Conservation (phyloP, 2,329 filamentous ascomycete genomes). For the Fusarium hostae region DNA sequence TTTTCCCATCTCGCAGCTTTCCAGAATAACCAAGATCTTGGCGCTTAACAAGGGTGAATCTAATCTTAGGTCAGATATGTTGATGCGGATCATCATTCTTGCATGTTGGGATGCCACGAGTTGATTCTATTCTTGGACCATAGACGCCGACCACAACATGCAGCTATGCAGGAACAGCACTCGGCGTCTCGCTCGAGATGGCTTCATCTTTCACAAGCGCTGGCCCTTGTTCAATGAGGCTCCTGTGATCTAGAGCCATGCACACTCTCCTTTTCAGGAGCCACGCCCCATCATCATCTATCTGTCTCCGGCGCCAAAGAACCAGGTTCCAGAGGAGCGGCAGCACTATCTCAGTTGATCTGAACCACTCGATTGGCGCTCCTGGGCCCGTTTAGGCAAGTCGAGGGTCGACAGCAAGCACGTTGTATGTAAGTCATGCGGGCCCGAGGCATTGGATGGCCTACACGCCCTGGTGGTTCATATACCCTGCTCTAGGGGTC, state of each 20-base stretch:
- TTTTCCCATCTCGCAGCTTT: constrained; percentile 25
- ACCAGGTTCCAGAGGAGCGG: constrained; percentile 21
- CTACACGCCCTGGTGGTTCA: constrained; percentile 23
- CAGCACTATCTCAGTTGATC: constrained; percentile 29
- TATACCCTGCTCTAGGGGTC: constrained; percentile 12
- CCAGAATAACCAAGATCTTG: constrained; percentile 30
- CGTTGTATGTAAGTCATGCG: constrained; percentile 11
- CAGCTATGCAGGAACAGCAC: constrained; percentile 21
- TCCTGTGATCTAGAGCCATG: constrained; percentile 34
- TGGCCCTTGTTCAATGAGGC: constrained; percentile 15
- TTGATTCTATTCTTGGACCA: constrained; percentile 12
- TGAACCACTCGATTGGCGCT: constrained; percentile 32
- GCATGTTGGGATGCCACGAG: constrained; percentile 4
- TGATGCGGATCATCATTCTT: constrained; percentile 22
- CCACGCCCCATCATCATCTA: constrained; percentile 15
- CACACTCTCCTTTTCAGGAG: constrained; percentile 8
- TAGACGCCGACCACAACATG: constrained; percentile 29
- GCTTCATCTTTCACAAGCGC: constrained; percentile 20
- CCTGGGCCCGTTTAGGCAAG: constrained; percentile 29
- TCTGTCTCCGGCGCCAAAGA: constrained; percentile 25
- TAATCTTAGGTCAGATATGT: constrained; percentile 27
- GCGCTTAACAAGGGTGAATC: constrained; percentile 25
- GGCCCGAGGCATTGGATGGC: constrained; percentile 15
- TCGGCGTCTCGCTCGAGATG: constrained; percentile 37
- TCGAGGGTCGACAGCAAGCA: constrained; percentile 15